These are phyloP conservation scores for Trichomonascaceae sp. DNA, from an alignment of 1,139 yeast species.

Conservation along the genomic window DNA sequence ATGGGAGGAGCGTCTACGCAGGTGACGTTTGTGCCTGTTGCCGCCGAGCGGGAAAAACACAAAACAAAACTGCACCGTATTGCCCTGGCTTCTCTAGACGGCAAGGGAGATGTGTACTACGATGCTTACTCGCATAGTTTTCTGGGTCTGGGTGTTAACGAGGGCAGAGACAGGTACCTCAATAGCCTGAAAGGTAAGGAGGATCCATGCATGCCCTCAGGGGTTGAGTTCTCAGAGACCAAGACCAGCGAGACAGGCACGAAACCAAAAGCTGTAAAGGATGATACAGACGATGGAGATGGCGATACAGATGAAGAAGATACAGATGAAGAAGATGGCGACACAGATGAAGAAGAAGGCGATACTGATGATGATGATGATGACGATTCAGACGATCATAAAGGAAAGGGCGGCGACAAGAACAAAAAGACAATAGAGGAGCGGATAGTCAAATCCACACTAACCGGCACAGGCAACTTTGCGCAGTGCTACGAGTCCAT, in stretches of 20 bases:
- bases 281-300: conserved; percentile 5
- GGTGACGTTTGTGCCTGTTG: conserved; percentile 61
- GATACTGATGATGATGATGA: conserved; percentile 8
- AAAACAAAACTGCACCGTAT: conserved; percentile 41
- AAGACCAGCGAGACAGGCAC: conserved; percentile 2
- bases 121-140: conserved; percentile 52
- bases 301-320: conserved; percentile 10
- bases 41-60: conserved; percentile 41
- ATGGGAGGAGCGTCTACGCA: conserved; percentile 90
- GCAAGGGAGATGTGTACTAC: conserved; percentile 24
- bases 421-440: conserved; percentile 23
- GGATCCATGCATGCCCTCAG: conserved; percentile 38
- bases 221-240: conserved; percentile 7
- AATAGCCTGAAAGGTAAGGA: conserved; percentile 15
- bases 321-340: conserved; percentile 8
- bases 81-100: conserved; percentile 30
- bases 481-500: conserved; percentile 39
- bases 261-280: conserved; percentile 4
- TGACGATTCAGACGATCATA: conserved; percentile 7
- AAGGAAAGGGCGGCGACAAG: conserved; percentile 9
- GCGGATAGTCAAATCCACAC: conserved; percentile 8
- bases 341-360: conserved; percentile 10
- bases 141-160: conserved; percentile 64
- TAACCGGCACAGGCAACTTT: conserved; percentile 50
- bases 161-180: conserved; percentile 44